Conservation (phyloP, 352 stramenopile genomes). For the Globisporangium rhizosaccharum region DNA sequence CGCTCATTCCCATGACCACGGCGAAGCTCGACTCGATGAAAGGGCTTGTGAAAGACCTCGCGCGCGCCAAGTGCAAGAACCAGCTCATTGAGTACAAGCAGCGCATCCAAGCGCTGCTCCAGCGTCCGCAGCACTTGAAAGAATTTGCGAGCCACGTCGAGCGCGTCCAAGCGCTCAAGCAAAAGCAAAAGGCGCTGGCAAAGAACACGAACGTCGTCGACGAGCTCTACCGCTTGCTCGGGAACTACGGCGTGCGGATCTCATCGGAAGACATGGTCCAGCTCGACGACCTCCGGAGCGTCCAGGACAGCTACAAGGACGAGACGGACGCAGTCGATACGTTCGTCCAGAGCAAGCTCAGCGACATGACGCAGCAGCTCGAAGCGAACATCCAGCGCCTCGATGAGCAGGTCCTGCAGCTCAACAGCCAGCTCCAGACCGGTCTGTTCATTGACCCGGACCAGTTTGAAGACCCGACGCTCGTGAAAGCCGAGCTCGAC, state of each 20-base stretch:
- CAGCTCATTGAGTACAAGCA: slow-evolving; percentile 90
- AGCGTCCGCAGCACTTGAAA: slow-evolving; percentile 86
- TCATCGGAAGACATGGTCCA: slow-evolving; percentile 93
- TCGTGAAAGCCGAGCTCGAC: slow-evolving; percentile 80
- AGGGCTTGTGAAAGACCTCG: slow-evolving; percentile 87
- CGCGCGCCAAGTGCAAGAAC: slow-evolving; percentile 81
- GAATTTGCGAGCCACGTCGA: slow-evolving; percentile 90
- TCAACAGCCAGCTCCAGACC: slow-evolving; percentile 75
- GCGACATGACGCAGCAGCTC: slow-evolving; percentile 90
- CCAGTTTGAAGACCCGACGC: slow-evolving; percentile 81
- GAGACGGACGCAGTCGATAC: slow-evolving; percentile 81
- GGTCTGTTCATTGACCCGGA: slow-evolving; percentile 86
- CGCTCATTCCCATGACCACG: slow-evolving; percentile 89
- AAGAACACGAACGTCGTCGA: slow-evolving; percentile 90
- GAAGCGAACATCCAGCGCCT: slow-evolving; percentile 91
- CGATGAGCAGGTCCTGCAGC: slow-evolving; percentile 87
- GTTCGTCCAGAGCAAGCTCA: slow-evolving; percentile 82
- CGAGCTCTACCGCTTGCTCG: slow-evolving; percentile 90
- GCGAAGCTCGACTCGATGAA: slow-evolving; percentile 92
- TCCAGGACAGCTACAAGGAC: slow-evolving; percentile 86
- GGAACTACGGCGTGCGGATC: slow-evolving; percentile 89
- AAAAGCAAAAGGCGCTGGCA: slow-evolving; percentile 70
- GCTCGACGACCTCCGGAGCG: slow-evolving; percentile 81
- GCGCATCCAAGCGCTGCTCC: slow-evolving; percentile 76
- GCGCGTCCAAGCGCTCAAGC: slow-evolving; percentile 64